phyloP scores from a whole-genome alignment of 1,139 yeast species.

The Lizanozyma gosingica region DNA sequence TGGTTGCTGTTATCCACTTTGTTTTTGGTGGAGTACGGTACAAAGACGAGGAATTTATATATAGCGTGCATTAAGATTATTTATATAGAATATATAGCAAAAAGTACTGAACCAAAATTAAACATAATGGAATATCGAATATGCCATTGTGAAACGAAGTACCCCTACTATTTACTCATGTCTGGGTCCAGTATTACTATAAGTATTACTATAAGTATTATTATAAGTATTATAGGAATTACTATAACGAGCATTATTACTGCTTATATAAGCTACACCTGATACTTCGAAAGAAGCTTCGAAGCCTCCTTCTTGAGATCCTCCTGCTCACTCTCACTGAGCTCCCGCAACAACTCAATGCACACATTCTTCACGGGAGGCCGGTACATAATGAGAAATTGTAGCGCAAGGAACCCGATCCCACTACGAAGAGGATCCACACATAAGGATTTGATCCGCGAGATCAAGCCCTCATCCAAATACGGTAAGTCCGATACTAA shows the following conservation, averaged over 20 bases:
- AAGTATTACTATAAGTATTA: no score
- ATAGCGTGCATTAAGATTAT: no score
- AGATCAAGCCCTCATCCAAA: constrained; percentile 51
- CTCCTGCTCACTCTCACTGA: constrained; percentile 42
- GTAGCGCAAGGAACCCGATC: constrained; percentile 73
- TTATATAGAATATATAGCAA: no score
- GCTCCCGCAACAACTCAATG: constrained; percentile 51
- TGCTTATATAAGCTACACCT: not conserved
- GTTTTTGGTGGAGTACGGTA: no score
- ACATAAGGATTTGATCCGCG: constrained; percentile 64
- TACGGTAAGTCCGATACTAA: constrained; percentile 81
- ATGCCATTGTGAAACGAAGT: no score
- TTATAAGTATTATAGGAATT: no score
- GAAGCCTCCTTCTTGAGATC: constrained; percentile 49
- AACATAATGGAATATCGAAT: no score
- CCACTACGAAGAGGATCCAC: constrained; percentile 76
- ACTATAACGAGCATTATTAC: not conserved
- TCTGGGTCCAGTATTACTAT: no score
- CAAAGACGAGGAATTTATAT: no score
- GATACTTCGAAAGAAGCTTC: constrained; percentile 43
- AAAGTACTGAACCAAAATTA: no score
- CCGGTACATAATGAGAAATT: constrained; percentile 78
- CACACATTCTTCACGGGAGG: constrained; percentile 74
- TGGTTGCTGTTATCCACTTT: no score
- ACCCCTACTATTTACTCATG: no score